These are phyloP conservation scores for Chenopodium berlandieri DNA, from an alignment of 148 eudicot species.

Conservation along the genomic window DNA sequence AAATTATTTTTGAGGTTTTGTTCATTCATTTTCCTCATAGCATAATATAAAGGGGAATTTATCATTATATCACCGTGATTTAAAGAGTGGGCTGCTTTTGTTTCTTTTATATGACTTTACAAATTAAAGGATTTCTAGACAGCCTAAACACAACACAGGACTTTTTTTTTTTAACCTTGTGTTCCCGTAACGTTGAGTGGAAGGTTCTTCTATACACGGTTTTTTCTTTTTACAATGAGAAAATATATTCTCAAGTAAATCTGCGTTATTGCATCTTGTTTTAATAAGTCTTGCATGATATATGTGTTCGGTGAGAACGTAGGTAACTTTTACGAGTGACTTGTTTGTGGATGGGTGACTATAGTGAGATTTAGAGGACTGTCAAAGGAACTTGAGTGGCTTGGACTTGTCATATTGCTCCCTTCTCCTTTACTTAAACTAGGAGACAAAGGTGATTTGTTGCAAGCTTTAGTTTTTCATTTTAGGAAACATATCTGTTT, in stretches of 20 bases:
- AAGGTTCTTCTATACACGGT: background rate
- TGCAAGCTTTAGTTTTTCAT: conserved; percentile 10
- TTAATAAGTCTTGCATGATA: background rate
- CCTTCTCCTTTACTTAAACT: background rate
- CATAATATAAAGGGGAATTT: background rate
- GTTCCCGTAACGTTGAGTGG: background rate
- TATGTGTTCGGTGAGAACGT: background rate
- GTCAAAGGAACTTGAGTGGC: background rate
- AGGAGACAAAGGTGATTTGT: background rate
- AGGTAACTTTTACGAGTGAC: background rate
- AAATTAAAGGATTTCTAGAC: background rate
- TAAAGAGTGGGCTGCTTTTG: background rate
- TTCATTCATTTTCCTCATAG: background rate
- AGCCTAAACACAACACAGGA: background rate
- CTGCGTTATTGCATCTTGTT: background rate
- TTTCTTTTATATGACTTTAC: background rate
- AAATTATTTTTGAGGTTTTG: background rate
- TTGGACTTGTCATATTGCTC: background rate
- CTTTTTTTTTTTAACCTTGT: background rate
- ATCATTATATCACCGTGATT: background rate
- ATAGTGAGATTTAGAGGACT: conserved; percentile 1
- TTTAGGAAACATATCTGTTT: background rate
- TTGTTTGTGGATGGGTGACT: background rate
- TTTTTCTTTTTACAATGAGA: background rate
- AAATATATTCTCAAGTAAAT: background rate